phyloP scores from a whole-genome alignment of 441 rosid genomes.

The Erodium trifolium region DNA sequence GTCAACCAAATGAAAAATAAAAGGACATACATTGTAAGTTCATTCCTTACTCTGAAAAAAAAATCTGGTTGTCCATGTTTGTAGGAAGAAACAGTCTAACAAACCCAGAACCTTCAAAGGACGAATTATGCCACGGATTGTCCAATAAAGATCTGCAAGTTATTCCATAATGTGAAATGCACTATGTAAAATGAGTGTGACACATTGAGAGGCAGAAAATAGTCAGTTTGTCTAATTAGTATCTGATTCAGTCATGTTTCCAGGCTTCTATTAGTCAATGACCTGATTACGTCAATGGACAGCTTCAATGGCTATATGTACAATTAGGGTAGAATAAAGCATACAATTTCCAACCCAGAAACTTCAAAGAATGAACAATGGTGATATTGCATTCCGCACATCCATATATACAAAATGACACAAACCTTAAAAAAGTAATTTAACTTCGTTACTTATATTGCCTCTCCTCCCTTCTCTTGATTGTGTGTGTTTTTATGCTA shows the following conservation, averaged over 20 bases:
- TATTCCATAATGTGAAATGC: conserved; percentile 1
- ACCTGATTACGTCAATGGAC: too few species aligned
- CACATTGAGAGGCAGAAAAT: conserved; percentile 2
- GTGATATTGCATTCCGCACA: neutral
- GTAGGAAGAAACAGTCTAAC: conserved; percentile 94
- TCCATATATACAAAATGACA: neutral
- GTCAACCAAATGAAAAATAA: conserved; percentile 23
- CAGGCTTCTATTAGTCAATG: neutral
- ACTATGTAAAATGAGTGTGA: conserved; percentile 14
- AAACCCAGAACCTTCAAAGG: conserved; percentile 97
- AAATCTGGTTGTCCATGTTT: conserved; percentile 73
- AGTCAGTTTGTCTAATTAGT: neutral
- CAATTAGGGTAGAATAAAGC: neutral
- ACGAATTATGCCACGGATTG: conserved; percentile 97
- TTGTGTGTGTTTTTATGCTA: conserved; percentile 2
- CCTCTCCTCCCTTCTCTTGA: neutral
- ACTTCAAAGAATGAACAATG: neutral
- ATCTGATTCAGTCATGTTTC: neutral
- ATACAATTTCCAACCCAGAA: neutral
- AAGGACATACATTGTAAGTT: conserved; percentile 8
- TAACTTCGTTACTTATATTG: conserved; percentile 1
- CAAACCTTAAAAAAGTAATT: neutral
- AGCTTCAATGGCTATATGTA: neutral
- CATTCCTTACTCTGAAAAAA: conserved; percentile 74
- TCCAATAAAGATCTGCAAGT: conserved; percentile 72